A percentile compares a stretch with the other conserved stretches of the same genome.
Evolutionary conservation across 495 filamentous ascomycete genomes (phyloP).

Genomic region (Eremomyces bilateralis): DNA sequence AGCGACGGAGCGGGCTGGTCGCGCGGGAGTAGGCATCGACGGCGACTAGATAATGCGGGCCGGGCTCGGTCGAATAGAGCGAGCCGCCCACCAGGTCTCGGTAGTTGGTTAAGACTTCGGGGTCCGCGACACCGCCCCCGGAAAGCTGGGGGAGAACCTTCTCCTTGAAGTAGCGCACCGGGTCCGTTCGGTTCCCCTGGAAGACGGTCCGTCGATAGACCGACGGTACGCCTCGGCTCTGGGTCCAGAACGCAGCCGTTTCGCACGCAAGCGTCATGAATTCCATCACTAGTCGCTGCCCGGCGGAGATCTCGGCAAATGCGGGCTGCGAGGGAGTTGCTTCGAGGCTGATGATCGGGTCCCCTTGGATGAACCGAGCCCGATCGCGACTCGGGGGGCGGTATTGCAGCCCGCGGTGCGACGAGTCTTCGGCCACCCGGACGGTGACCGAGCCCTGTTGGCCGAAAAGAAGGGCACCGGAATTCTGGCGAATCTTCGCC

Average conservation of each 20-base stretch:
- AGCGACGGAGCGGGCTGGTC: conserved; percentile 74
- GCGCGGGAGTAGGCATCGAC: conserved; percentile 51
- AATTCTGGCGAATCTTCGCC: too few species aligned
- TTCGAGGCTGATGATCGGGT: conserved; percentile 29
- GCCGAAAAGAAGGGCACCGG: too few species aligned
- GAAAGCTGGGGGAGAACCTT: not conserved
- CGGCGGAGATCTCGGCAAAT: conserved; percentile 12
- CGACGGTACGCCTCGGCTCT: conserved; percentile 51
- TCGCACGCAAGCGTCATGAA: conserved; percentile 66
- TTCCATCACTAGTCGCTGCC: conserved; percentile 26
- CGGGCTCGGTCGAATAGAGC: too few species aligned
- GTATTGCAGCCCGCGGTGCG: conserved; percentile 9
- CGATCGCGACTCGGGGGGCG: conserved; percentile 9
- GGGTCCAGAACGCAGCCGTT: conserved; percentile 50
- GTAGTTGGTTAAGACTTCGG: too few species aligned
- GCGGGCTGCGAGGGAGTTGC: conserved; percentile 13
- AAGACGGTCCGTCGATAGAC: too few species aligned
- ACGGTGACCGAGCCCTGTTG: too few species aligned
- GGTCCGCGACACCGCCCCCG: not conserved
- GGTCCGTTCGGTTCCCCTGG: conserved; percentile 45
- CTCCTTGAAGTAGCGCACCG: conserved; percentile 21
- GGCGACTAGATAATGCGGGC: too few species aligned
- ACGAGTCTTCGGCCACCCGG: too few species aligned
- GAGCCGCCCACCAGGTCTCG: too few species aligned
- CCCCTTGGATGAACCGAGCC: conserved; percentile 23